These are phyloP conservation scores for Cryphonectria japonica DNA, from an alignment of 2,329 filamentous ascomycete genomes.

Conservation along the genomic window DNA sequence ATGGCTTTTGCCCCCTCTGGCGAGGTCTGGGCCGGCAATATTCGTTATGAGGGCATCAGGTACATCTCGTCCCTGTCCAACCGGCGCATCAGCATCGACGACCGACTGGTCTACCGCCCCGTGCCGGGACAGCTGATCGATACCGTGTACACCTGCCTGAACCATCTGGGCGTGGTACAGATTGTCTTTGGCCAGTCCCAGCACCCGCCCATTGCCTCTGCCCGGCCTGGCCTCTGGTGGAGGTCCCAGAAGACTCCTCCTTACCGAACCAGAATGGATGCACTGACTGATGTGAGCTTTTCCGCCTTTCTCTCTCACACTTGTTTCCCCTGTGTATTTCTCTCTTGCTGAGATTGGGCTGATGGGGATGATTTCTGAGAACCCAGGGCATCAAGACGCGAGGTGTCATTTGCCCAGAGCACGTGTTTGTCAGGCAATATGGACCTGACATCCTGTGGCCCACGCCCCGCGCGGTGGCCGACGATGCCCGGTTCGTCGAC, in stretches of 20 bases:
- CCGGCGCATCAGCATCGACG: background rate
- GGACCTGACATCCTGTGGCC: background rate
- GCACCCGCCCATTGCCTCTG: too few relatives aligned
- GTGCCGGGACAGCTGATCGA: background rate
- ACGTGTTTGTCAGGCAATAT: accelerated
- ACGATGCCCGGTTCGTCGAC: background rate
- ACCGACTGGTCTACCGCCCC: background rate
- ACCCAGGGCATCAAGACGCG: background rate
- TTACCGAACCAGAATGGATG: background rate
- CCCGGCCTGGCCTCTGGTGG: background rate
- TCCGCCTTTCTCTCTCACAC: too few relatives aligned
- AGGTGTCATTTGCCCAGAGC: background rate
- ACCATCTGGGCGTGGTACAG: background rate
- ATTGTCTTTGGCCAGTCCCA: background rate
- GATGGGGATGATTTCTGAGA: too few relatives aligned
- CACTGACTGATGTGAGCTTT: background rate
- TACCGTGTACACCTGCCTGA: background rate
- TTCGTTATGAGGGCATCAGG: background rate
- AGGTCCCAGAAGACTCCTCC: background rate
- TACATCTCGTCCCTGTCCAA: background rate
- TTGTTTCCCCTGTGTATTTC: too few relatives aligned
- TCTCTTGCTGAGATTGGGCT: too few relatives aligned
- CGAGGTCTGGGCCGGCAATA: background rate
- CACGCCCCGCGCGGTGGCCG: background rate
- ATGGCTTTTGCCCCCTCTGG: background rate